Conservation (phyloP, 129 eudicot genomes). For the Helianthus tuberosus region DNA sequence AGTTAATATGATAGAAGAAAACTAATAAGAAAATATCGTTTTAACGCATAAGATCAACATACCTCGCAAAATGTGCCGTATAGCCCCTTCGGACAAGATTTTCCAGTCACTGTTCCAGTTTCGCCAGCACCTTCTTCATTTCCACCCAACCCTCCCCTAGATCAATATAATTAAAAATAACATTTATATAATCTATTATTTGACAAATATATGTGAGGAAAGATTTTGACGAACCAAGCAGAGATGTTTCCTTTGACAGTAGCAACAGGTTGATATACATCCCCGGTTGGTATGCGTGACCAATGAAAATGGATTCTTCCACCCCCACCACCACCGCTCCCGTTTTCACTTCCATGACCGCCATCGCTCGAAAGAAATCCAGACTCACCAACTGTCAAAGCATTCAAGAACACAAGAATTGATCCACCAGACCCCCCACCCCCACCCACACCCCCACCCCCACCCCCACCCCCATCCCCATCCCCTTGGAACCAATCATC, state of each 20-base stretch:
- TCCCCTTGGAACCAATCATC: constrained; percentile 30
- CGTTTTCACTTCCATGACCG: constrained; percentile 69
- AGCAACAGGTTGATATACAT: constrained; percentile 87
- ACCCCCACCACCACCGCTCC: constrained; percentile 98
- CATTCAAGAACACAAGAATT: constrained; percentile 67
- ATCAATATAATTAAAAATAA: constrained; percentile 19
- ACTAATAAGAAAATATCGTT: constrained; percentile 3
- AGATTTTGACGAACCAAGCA: constrained; percentile 58
- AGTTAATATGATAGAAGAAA: constrained; percentile 8
- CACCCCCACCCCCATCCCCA: constrained; percentile 51
- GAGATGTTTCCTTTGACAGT: constrained; percentile 70
- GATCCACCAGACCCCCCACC: constrained; percentile 87
- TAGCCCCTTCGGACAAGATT: constrained; percentile 84
- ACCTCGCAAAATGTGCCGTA: constrained; percentile 88
- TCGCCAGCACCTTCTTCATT: constrained; percentile 55
- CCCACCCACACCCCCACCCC: constrained; percentile 98
- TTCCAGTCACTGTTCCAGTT: constrained; percentile 74
- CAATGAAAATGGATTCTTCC: constrained; percentile 98
- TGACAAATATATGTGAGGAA: neutral
- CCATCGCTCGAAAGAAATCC: constrained; percentile 81
- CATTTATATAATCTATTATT: constrained; percentile 4
- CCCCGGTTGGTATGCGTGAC: constrained; percentile 93
- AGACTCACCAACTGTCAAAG: constrained; percentile 51
- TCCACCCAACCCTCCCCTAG: constrained; percentile 73
- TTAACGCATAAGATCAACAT: constrained; percentile 18